A percentile compares a stretch with the other conserved stretches of the same genome.
These are phyloP conservation scores for Xylaria acuta DNA, from an alignment of 495 filamentous ascomycete species.

Conservation along the genomic window DNA sequence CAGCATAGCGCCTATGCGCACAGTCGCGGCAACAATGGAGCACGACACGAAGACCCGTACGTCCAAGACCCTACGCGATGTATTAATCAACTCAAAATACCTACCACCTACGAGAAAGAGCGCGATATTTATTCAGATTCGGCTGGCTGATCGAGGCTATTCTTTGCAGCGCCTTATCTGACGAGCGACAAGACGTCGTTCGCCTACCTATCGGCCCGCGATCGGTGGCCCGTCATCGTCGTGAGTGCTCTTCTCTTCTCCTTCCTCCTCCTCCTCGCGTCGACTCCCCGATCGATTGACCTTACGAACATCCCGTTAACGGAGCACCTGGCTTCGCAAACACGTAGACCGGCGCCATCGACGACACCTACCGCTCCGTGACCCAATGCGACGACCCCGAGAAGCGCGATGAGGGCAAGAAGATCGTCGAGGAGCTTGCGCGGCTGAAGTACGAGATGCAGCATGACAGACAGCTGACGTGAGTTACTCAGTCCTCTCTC, in stretches of 20 bases:
- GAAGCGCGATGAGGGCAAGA: slow-evolving; percentile 80
- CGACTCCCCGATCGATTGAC: background rate
- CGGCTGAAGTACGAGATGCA: slow-evolving; percentile 94
- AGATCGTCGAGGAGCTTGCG: slow-evolving; percentile 78
- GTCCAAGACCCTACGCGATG: slow-evolving; percentile 29
- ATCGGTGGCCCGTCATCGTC: slow-evolving; percentile 93
- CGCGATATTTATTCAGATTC: background rate
- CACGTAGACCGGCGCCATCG: slow-evolving; percentile 86
- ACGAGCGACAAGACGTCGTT: slow-evolving; percentile 88
- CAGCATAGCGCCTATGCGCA: background rate
- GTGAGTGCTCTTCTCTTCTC: slow-evolving; percentile 51
- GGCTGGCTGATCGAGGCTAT: background rate
- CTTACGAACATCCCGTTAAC: background rate
- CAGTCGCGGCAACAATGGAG: slow-evolving; percentile 57
- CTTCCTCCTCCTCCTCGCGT: background rate
- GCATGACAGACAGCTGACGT: slow-evolving; percentile 85
- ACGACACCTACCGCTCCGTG: slow-evolving; percentile 85
- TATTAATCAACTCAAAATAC: background rate
- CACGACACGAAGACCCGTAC: slow-evolving; percentile 68
- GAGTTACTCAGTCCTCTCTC: slow-evolving; percentile 43
- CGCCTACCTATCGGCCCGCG: slow-evolving; percentile 78
- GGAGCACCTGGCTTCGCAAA: background rate
- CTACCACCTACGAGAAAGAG: too few relatives aligned
- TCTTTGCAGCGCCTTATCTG: slow-evolving; percentile 67
- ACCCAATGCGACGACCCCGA: slow-evolving; percentile 63